Evolutionary conservation across 2,329 filamentous ascomycete species (phyloP), one percentile per base, ranked within the genome.

Genomic region (Periconia sp.): DNA sequence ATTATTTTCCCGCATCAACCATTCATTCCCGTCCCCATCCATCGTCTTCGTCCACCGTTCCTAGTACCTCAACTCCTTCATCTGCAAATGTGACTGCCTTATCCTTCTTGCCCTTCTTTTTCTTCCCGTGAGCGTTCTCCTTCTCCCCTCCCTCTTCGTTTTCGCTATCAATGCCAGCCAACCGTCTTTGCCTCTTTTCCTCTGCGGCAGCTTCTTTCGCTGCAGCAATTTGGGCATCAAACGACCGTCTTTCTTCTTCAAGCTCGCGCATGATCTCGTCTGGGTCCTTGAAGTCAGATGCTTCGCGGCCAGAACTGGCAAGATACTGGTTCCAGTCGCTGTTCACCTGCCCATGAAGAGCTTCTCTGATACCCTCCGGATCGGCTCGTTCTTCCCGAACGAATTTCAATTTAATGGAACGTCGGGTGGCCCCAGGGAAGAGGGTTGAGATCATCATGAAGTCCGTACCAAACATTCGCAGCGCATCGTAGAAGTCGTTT

Each of bases 351-450:
- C 74, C 76, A 43, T 73, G 82, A 52, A 94, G 77, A 6, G 85
- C 85, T 35, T 80, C 79, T 56, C 85, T 85, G 61, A 95, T 81
- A 57, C 83, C 81, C 2, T 77, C 74, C 0, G 88, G 85, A 58
- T 87, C 81, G 49, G 84, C 78, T 33, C 84, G 81, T 74, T 94
- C 90, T 74, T 94, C 91, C 56, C 87, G 86, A 64, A 87, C 89
- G 75, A 91, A 94, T 70, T 94, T 94, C 59, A 88, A 82, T 76
- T 93, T 93, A 74, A 94, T 82, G 70, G 90, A 85, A 31, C 87
- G 83, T 17, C 91, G 82, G 55, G 83, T 88, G 65, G 88, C 86
- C 58, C 83, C 82, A 1, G 85, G 83, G 65, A 95, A 92, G 81
- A 92, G 85, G 62, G 85, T 84, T 54, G 84, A 82, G 62, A 95